phyloP scores from a whole-genome alignment of 116 monocot species.

The Iris pallida region DNA sequence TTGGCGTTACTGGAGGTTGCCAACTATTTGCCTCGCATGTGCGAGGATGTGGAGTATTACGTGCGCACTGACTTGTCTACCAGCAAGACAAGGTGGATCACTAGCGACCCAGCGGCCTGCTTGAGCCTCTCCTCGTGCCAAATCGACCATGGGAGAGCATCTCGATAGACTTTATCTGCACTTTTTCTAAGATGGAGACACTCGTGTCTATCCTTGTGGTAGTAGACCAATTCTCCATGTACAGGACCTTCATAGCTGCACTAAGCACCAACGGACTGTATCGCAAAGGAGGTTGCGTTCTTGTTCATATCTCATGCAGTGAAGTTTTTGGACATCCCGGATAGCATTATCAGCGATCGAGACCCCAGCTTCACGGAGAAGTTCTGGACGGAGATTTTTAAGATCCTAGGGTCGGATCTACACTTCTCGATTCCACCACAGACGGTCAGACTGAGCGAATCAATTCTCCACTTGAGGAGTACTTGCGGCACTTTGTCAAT shows the following conservation, averaged over 20 bases:
- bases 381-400: neutral
- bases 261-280: neutral
- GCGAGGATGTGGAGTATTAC: neutral
- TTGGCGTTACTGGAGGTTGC: neutral
- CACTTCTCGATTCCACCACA: slow-evolving; percentile 17
- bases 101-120: neutral
- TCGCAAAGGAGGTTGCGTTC: neutral
- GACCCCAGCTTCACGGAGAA: neutral
- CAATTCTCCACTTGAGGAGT: neutral
- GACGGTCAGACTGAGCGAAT: neutral
- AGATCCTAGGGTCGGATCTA: slow-evolving; percentile 4
- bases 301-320: neutral
- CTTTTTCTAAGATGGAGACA: no score
- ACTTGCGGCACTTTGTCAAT: no score
- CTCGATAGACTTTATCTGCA: no score
- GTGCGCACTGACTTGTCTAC: no score
- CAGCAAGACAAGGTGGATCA: no score
- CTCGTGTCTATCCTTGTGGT: no score
- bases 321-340: neutral
- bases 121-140: neutral
- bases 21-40: neutral
- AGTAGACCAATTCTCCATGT: no score
- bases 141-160: no score
- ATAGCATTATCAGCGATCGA: neutral
- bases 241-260: no score